Percentiles rank a stretch among this genome's conserved stretches.
Evolutionary conservation across 2,329 filamentous ascomycete genomes (phyloP).

Genomic region (Fusarium pseudoanthophilum): DNA sequence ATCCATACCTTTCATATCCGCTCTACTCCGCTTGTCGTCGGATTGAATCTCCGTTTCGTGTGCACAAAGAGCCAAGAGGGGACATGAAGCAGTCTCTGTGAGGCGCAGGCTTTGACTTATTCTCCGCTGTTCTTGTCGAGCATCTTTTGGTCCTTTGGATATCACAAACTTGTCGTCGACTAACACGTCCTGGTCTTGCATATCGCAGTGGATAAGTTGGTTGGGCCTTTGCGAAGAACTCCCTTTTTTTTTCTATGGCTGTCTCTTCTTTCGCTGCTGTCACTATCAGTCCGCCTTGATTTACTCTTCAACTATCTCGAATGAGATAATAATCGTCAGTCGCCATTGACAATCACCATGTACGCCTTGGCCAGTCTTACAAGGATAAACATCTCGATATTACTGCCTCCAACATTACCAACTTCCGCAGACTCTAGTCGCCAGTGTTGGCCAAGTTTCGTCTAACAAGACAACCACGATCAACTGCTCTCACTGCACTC

Average conservation of each 20-base stretch:
- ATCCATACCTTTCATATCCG: slow-evolving; percentile 1
- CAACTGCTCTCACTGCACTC: not conserved
- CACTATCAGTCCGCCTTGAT: not conserved
- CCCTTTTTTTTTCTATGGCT: not conserved
- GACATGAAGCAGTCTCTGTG: slow-evolving; percentile 3
- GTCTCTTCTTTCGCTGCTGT: not conserved
- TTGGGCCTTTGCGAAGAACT: not conserved
- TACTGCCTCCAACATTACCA: slow-evolving; percentile 9
- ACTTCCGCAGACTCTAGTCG: slow-evolving; percentile 4
- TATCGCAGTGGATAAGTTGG: not conserved
- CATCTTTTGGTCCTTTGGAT: slow-evolving; percentile 11
- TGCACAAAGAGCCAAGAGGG: slow-evolving; percentile 3
- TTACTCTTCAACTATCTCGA: slow-evolving; percentile 1
- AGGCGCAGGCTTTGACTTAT: slow-evolving; percentile 19
- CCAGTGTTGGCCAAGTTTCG: not conserved
- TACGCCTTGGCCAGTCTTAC: slow-evolving; percentile 32
- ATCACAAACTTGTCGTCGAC: slow-evolving; percentile 1
- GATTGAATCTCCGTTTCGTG: slow-evolving; percentile 24
- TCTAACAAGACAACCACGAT: slow-evolving; percentile 3
- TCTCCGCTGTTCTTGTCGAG: slow-evolving; percentile 1
- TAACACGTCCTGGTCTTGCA: slow-evolving; percentile 12
- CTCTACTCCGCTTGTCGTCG: slow-evolving; percentile 27
- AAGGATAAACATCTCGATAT: slow-evolving; percentile 28
- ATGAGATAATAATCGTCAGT: slow-evolving; percentile 2
- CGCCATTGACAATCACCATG: slow-evolving; percentile 35